Conservation (phyloP, 2,329 filamentous ascomycete species). For the Celoporthe dispersa region DNA sequence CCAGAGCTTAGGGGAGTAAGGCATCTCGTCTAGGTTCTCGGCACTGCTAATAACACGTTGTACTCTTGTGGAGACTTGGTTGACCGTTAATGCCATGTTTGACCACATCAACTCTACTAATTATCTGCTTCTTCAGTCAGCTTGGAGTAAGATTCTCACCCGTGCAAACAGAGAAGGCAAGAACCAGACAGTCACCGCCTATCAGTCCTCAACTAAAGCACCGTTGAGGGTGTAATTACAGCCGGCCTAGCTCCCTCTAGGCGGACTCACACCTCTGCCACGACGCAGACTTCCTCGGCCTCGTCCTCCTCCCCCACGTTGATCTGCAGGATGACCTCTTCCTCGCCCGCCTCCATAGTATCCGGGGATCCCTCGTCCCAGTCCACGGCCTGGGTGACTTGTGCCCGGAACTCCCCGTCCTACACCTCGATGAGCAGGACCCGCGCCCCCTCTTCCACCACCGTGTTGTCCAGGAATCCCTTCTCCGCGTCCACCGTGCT, state of each 20-base stretch:
- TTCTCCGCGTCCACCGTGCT: neutral
- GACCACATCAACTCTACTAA: neutral
- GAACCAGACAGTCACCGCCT: too few relatives aligned
- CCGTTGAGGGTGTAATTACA: too few relatives aligned
- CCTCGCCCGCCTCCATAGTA: too few relatives aligned
- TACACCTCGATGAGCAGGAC: too few relatives aligned
- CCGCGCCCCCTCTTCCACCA: neutral
- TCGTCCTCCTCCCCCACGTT: neutral
- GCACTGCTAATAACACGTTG: neutral
- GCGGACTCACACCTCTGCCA: too few relatives aligned
- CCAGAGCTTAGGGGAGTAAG: neutral
- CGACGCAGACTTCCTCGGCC: neutral
- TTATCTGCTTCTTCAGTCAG: neutral
- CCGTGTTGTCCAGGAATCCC: neutral
- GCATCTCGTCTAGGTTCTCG: neutral
- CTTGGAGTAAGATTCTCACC: too few relatives aligned
- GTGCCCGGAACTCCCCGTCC: too few relatives aligned
- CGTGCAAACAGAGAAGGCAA: too few relatives aligned
- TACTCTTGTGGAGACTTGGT: neutral
- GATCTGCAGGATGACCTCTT: neutral
- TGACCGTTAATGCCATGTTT: neutral
- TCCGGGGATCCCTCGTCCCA: too few relatives aligned
- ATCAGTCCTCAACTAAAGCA: too few relatives aligned
- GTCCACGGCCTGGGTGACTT: too few relatives aligned
- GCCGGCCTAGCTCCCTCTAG: too few relatives aligned